A percentile compares a stretch with the other conserved stretches of the same genome.
Evolutionary conservation across 345 rosid species (phyloP).

Genomic region (Aquilaria yunnanensis): DNA sequence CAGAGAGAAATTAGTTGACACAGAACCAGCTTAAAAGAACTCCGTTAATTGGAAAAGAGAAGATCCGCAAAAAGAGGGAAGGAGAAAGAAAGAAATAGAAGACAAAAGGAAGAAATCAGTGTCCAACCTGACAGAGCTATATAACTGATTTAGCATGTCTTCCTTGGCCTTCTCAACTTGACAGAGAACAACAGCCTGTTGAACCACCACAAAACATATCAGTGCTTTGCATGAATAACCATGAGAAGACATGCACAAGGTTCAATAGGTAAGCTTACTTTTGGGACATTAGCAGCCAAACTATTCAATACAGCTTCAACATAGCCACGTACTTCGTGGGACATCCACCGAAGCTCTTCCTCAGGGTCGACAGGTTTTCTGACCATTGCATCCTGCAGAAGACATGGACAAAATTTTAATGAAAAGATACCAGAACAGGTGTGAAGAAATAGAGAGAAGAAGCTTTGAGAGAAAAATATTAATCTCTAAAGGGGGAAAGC

Average conservation of each 20-base stretch:
- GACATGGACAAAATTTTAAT: not conserved
- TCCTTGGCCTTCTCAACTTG: conserved; percentile 98
- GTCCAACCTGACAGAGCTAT: conserved; percentile 76
- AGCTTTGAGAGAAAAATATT: too few species aligned
- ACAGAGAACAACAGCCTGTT: conserved; percentile 96
- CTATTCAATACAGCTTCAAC: conserved; percentile 96
- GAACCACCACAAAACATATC: conserved; percentile 16
- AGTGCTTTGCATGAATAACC: not conserved
- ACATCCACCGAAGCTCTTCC: conserved; percentile 97
- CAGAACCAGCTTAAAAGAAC: too few species aligned
- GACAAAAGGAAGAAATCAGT: not conserved
- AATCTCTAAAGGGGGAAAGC: too few species aligned
- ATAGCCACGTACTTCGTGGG: conserved; percentile 96
- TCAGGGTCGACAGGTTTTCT: conserved; percentile 86
- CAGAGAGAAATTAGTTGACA: too few species aligned
- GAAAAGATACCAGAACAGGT: not conserved
- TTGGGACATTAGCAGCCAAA: conserved; percentile 88
- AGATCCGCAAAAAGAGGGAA: too few species aligned
- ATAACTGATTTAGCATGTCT: conserved; percentile 94
- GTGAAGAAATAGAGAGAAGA: not conserved
- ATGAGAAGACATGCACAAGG: not conserved
- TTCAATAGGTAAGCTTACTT: conserved; percentile 32
- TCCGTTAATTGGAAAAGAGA: too few species aligned
- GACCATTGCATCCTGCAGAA: conserved; percentile 67
- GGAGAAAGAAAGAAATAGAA: too few species aligned